Base-by-base conservation (phyloP, 345 rosid species). In the Moricandia moricandioides region DNA sequence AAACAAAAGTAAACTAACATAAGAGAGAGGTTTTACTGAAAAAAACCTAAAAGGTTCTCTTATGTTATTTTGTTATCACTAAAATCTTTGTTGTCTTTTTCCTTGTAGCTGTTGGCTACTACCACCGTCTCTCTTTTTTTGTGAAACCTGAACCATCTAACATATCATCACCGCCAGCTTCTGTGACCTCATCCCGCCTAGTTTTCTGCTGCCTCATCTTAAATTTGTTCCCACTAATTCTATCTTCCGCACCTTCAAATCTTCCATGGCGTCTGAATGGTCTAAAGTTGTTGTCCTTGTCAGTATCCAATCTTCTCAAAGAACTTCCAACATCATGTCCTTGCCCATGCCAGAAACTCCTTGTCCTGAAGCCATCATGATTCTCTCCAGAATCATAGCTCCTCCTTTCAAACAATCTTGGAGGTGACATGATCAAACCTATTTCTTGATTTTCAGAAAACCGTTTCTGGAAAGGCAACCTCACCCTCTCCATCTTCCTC, bases 381-480 rank as follows among this genome's bases (percentile, higher is more conserved):
- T 52, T 51, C 37, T 67, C 63, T 27, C 47, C 64, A n/a, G 18
- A 6, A 29, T 35, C 81, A 31, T 78, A 10, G 59, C 76, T 67
- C 49, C 77, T 81, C 17, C 84, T 84, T 39, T 83, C 88, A 59
- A 80, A 75, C 67, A 78, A 69, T 67, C 85, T 72, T 8, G 77
- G 70, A 10, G 72, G 83, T 21, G 86, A 73, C n/a, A 77, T 31
- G 74, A 71, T 21, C 24, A 21, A 86, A 6, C 79, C 82, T 29
- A 70, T 84, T 21, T 80, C 87, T 57, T 75, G 81, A 10, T 68
- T 82, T 4, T 66, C 64, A 16, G 66, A 76, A 67, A 81, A 81
- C 4, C 76, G 85, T 70, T 82, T 86, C 67, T 83, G 82, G 67
- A 77, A 82, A 5, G 85, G 84, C 59, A 81, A 8, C 67, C 82